Percentiles rank a stretch among this genome's conserved stretches.
Evolutionary conservation across 306 rosid species (phyloP).

Genomic region (Rosa chinensis): DNA sequence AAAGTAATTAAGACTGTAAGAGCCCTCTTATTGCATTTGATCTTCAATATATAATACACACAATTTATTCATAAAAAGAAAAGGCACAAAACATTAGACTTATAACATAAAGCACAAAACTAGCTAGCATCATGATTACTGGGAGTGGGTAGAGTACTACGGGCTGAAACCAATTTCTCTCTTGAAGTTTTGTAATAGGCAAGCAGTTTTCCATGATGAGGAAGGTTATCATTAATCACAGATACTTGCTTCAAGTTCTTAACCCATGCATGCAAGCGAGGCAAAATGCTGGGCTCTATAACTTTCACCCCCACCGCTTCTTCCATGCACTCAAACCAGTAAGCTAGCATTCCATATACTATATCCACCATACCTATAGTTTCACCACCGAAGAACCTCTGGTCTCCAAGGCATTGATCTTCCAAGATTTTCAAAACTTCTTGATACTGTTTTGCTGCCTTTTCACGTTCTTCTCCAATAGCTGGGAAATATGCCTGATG

Average conservation of each 20-base stretch:
- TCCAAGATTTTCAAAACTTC: constrained; percentile 29
- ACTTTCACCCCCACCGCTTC: constrained; percentile 27
- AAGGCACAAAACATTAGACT: too few species aligned
- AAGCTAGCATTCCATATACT: constrained; percentile 22
- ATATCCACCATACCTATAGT: constrained; percentile 30
- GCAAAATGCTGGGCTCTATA: constrained; percentile 15
- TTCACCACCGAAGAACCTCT: constrained; percentile 30
- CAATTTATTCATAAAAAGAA: too few species aligned
- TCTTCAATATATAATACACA: too few species aligned
- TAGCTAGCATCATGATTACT: background rate
- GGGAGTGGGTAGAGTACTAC: background rate
- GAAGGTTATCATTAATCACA: constrained; percentile 23
- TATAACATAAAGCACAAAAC: background rate
- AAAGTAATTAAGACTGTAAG: too few species aligned
- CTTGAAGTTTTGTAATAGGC: background rate
- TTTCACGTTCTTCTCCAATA: constrained; percentile 13
- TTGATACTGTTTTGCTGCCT: constrained; percentile 12
- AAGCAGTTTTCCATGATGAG: background rate
- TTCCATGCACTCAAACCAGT: constrained; percentile 17
- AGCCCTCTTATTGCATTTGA: too few species aligned
- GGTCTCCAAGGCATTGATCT: constrained; percentile 31
- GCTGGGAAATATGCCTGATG: background rate
- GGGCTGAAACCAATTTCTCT: background rate
- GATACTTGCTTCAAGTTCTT: constrained; percentile 19
- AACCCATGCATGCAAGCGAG: constrained; percentile 31